phyloP scores from a whole-genome alignment of 2,329 filamentous ascomycete genomes.

The Berkeleyomyces basicola region DNA sequence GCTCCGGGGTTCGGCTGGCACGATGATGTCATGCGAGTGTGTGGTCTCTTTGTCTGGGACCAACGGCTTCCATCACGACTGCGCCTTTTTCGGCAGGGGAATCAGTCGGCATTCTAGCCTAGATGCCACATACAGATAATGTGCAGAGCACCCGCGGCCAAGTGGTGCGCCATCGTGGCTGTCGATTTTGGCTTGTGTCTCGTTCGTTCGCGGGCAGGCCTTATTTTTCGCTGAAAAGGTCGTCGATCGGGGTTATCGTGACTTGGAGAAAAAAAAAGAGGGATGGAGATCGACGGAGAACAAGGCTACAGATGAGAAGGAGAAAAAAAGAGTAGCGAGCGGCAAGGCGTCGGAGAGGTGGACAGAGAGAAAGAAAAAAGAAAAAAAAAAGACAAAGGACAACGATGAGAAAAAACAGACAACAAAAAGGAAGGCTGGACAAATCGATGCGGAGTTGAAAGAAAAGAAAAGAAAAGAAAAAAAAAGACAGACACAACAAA shows the following conservation, averaged over 20 bases:
- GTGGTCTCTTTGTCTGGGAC: neutral
- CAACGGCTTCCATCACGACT: neutral
- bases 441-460: neutral
- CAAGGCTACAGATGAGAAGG: neutral
- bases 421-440: neutral
- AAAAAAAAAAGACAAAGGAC: neutral
- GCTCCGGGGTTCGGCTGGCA: neutral
- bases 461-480: neutral
- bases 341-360: neutral
- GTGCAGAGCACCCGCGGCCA: conserved; percentile 14
- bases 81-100: neutral
- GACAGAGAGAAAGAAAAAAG: neutral
- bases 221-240: too few relatives aligned
- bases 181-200: neutral
- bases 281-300: too few relatives aligned
- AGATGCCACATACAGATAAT: conserved; percentile 12
- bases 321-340: neutral
- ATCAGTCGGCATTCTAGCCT: neutral
- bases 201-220: neutral
- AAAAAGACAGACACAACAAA: neutral
- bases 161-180: conserved; percentile 7
- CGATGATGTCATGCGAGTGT: neutral
- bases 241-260: too few relatives aligned
- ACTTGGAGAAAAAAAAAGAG: too few relatives aligned
- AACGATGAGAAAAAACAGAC: neutral